These are phyloP conservation scores for Elsinoe australis DNA, from an alignment of 2,329 filamentous ascomycete genomes.

Conservation along the genomic window DNA sequence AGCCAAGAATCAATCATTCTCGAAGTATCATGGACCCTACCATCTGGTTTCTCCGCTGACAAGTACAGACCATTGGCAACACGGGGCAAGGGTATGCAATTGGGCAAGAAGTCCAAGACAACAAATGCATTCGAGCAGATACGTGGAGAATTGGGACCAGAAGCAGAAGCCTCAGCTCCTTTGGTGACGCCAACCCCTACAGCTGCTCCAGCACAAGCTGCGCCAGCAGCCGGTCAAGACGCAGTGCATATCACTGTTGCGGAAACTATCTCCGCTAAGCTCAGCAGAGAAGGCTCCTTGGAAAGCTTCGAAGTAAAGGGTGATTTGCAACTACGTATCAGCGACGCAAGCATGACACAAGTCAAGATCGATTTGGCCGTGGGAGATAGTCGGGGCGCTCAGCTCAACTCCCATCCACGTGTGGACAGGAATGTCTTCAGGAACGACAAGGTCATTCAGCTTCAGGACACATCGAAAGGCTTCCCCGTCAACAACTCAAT, in stretches of 20 bases:
- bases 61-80: slow-evolving; percentile 51
- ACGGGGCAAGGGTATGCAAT: slow-evolving; percentile 96
- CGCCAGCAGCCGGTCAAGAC: slow-evolving; percentile 62
- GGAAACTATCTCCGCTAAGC: slow-evolving; percentile 81
- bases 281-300: slow-evolving; percentile 79
- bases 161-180: slow-evolving; percentile 65
- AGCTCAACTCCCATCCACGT: slow-evolving; percentile 94
- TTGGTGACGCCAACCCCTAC: slow-evolving; percentile 52
- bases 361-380: slow-evolving; percentile 76
- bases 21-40: slow-evolving; percentile 50
- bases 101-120: slow-evolving; percentile 97
- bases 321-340: slow-evolving; percentile 83
- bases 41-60: slow-evolving; percentile 24
- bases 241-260: slow-evolving; percentile 81
- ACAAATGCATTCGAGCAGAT: slow-evolving; percentile 97
- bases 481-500: slow-evolving; percentile 95
- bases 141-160: slow-evolving; percentile 79
- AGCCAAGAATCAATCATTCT: slow-evolving; percentile 87
- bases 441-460: slow-evolving; percentile 73
- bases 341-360: slow-evolving; percentile 82
- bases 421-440: slow-evolving; percentile 87
- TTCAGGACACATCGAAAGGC: slow-evolving; percentile 77
- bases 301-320: slow-evolving; percentile 85
- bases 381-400: slow-evolving; percentile 70
- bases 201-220: slow-evolving; percentile 41